A percentile compares a stretch with the other conserved stretches of the same genome.
These are phyloP conservation scores for Botrytis byssoidea DNA, from an alignment of 2,329 filamentous ascomycete genomes.

Conservation along the genomic window DNA sequence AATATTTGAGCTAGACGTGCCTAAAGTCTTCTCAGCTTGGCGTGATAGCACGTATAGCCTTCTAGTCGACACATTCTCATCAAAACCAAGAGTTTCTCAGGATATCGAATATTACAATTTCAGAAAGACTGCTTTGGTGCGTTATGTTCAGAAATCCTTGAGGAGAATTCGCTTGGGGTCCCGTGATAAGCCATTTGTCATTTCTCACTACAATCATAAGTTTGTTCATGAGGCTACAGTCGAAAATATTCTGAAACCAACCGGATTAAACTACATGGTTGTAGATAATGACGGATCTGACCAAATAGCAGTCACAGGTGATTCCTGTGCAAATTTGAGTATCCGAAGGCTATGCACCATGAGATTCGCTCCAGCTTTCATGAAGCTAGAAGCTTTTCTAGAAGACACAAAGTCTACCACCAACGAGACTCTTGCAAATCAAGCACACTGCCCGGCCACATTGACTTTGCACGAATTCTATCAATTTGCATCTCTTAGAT, in stretches of 20 bases:
- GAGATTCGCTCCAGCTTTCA: constrained; percentile 35
- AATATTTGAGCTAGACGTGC: constrained; percentile 53
- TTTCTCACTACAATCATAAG: constrained; percentile 40
- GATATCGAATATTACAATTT: constrained; percentile 7
- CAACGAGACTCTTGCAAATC: constrained; percentile 54
- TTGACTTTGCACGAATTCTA: constrained; percentile 56
- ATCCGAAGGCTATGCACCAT: constrained; percentile 44
- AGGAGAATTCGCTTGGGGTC: constrained; percentile 29
- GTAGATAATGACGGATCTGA: constrained; percentile 37
- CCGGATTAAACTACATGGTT: constrained; percentile 45
- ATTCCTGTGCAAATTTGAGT: constrained; percentile 22
- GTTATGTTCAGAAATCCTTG: constrained; percentile 5
- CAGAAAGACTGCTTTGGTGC: constrained; percentile 18
- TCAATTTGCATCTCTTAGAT: constrained; percentile 48
- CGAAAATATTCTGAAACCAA: constrained; percentile 46
- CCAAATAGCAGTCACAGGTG: constrained; percentile 27
- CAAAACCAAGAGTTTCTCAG: not conserved
- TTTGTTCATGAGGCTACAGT: constrained; percentile 35
- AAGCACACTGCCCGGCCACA: constrained; percentile 47
- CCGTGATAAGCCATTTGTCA: constrained; percentile 21
- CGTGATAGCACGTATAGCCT: constrained; percentile 48
- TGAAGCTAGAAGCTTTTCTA: constrained; percentile 30
- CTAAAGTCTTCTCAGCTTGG: constrained; percentile 47
- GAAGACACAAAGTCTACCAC: constrained; percentile 36
- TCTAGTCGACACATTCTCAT: constrained; percentile 42